A percentile compares a stretch with the other conserved stretches of the same genome.
Conservation (phyloP, 1,284 basidiomycete genomes). For the Meira miltonrushii region DNA sequence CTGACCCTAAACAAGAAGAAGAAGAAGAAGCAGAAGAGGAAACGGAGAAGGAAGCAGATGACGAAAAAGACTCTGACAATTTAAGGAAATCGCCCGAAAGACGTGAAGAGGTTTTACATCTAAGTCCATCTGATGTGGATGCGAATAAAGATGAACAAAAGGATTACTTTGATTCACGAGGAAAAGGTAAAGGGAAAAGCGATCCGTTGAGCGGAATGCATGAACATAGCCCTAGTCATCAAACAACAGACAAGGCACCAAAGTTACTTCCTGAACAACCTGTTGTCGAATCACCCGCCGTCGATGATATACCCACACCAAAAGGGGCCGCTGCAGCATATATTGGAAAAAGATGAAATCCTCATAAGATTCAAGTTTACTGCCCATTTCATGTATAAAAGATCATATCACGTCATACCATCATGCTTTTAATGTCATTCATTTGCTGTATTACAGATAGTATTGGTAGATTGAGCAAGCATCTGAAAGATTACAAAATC, state of each 20-base stretch:
- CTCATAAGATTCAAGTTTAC: not conserved
- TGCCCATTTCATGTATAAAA: not conserved
- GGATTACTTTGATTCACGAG: not conserved
- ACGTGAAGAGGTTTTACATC: too few species aligned
- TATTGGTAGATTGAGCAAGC: not conserved
- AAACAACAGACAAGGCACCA: not conserved
- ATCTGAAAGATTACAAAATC: constrained; percentile 52
- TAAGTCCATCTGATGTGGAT: not conserved
- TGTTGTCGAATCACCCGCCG: constrained; percentile 1
- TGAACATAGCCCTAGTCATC: not conserved
- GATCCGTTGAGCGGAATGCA: not conserved
- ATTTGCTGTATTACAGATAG: not conserved
- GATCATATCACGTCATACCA: not conserved
- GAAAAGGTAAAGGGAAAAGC: not conserved
- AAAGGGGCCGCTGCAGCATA: not conserved
- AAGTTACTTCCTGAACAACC: not conserved
- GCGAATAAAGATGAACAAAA: not conserved
- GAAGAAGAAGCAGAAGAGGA: not conserved
- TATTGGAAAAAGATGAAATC: not conserved
- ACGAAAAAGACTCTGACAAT: too few species aligned
- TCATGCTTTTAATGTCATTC: not conserved
- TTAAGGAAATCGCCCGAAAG: too few species aligned
- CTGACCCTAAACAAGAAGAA: not conserved
- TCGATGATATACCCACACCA: constrained; percentile 3
- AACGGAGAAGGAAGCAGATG: not conserved